phyloP scores from a whole-genome alignment of 305 asterid genomes.

The Striga hermonthica region DNA sequence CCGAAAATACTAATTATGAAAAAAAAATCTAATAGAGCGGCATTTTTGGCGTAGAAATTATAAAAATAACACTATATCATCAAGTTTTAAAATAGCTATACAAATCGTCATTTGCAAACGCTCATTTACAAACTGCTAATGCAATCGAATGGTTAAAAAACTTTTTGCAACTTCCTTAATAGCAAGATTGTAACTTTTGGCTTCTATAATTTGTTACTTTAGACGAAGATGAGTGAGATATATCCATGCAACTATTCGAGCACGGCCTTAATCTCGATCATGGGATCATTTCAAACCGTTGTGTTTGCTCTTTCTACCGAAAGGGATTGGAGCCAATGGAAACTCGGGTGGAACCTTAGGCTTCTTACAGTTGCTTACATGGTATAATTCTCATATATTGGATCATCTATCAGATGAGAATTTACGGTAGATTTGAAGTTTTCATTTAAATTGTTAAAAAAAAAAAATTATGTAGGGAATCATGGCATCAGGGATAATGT shows the following conservation, averaged over 20 bases:
- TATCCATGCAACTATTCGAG: constrained; percentile 53
- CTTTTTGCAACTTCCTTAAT: too few species aligned
- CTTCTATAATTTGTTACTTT: not conserved
- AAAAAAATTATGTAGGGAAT: constrained; percentile 47
- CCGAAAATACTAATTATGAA: too few species aligned
- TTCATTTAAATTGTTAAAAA: not conserved
- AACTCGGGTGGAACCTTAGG: constrained; percentile 64
- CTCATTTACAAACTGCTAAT: too few species aligned
- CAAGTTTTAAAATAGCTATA: too few species aligned
- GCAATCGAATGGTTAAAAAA: too few species aligned
- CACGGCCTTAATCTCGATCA: constrained; percentile 49
- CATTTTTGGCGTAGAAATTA: too few species aligned
- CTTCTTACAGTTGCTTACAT: constrained; percentile 49
- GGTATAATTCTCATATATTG: constrained; percentile 33
- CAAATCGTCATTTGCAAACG: too few species aligned
- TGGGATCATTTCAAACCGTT: constrained; percentile 52
- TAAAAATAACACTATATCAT: too few species aligned
- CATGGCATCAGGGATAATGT: constrained; percentile 49
- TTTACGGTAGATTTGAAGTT: not conserved
- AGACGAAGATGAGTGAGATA: constrained; percentile 41
- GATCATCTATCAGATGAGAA: not conserved
- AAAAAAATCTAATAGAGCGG: too few species aligned
- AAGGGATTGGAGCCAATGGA: constrained; percentile 68
- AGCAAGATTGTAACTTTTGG: not conserved
- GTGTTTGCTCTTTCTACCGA: constrained; percentile 47